A percentile compares a stretch with the other conserved stretches of the same genome.
These are phyloP conservation scores for Stereocaulon alpinum DNA, from an alignment of 495 filamentous ascomycete species.

Conservation along the genomic window DNA sequence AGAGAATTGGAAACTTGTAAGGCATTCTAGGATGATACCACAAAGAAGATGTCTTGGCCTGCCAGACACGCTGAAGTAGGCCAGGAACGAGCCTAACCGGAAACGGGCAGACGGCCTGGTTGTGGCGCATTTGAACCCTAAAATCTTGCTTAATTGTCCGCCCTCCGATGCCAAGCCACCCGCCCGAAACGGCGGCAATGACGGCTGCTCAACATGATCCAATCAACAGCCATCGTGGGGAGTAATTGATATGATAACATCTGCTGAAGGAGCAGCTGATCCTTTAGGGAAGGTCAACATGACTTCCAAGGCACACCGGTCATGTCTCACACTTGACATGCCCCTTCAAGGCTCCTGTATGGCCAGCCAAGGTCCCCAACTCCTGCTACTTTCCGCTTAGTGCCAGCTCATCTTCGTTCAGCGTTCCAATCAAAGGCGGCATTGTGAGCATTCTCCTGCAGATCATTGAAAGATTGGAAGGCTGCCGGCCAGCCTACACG, in stretches of 20 bases:
- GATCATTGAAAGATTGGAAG: not conserved
- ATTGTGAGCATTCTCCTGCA: not conserved
- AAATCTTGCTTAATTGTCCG: not conserved
- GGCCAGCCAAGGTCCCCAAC: constrained; percentile 1
- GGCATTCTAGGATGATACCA: too few species aligned
- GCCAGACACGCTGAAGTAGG: too few species aligned
- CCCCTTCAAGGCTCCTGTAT: not conserved
- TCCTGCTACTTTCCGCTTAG: constrained; percentile 3
- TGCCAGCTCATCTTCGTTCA: not conserved
- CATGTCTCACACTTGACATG: not conserved
- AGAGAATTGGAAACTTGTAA: too few species aligned
- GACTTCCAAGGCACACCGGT: not conserved
- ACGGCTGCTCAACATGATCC: not conserved
- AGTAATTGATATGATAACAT: not conserved
- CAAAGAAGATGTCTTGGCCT: too few species aligned
- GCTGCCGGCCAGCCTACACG: not conserved
- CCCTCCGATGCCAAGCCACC: not conserved
- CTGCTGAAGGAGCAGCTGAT: constrained; percentile 1
- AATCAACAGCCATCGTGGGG: constrained; percentile 1
- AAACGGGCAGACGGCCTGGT: not conserved
- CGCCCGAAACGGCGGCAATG: too few species aligned
- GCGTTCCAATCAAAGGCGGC: constrained; percentile 6
- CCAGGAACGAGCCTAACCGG: too few species aligned
- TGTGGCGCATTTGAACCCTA: not conserved
- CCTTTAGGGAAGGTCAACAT: constrained; percentile 6